Evolutionary conservation across 2,329 filamentous ascomycete genomes (phyloP).

Genomic region (Periglandula ipomoeae): DNA sequence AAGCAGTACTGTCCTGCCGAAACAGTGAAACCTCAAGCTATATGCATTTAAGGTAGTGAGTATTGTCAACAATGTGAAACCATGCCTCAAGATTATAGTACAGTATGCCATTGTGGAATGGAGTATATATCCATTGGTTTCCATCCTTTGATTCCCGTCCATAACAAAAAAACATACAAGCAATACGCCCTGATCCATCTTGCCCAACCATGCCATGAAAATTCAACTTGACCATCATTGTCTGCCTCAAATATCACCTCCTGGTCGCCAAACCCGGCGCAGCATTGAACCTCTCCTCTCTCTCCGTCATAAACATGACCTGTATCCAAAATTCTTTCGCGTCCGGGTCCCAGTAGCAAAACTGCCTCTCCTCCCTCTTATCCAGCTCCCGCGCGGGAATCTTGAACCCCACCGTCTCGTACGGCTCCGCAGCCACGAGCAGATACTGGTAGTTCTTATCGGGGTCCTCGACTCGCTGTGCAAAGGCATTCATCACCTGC

Average conservation of each 20-base stretch:
- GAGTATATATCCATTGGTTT: background rate
- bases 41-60: too few relatives aligned
- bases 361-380: slow-evolving; percentile 77
- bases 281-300: slow-evolving; percentile 77
- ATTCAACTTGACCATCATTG: too few relatives aligned
- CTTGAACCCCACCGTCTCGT: slow-evolving; percentile 97
- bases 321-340: slow-evolving; percentile 97
- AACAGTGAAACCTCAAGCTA: too few relatives aligned
- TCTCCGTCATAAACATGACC: slow-evolving; percentile 96
- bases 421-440: slow-evolving; percentile 89
- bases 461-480: slow-evolving; percentile 89
- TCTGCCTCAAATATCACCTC: slow-evolving; percentile 29
- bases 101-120: background rate
- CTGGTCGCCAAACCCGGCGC: slow-evolving; percentile 50
- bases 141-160: background rate
- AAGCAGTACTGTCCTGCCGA: too few relatives aligned
- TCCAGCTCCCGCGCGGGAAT: slow-evolving; percentile 90
- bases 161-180: background rate
- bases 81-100: background rate
- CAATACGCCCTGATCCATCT: background rate
- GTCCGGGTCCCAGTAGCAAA: slow-evolving; percentile 92
- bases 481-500: slow-evolving; percentile 95
- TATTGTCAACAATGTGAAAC: too few relatives aligned
- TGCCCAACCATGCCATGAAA: too few relatives aligned
- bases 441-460: slow-evolving; percentile 94